phyloP scores from a whole-genome alignment of 495 filamentous ascomycete species.

The Penicillium nucicola region DNA sequence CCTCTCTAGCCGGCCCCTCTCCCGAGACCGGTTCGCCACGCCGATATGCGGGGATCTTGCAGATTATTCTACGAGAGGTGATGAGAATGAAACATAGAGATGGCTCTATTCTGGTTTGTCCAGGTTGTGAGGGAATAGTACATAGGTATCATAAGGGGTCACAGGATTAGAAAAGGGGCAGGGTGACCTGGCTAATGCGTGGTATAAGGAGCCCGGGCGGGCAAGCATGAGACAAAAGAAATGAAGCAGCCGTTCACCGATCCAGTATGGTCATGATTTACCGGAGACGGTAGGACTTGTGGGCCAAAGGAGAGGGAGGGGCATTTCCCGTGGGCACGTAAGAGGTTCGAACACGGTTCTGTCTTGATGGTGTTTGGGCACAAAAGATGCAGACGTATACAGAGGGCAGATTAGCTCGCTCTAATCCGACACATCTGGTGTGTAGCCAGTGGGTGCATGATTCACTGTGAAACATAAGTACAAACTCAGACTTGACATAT shows the following conservation, averaged over 20 bases:
- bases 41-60: slow-evolving; percentile 7
- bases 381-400: slow-evolving; percentile 83
- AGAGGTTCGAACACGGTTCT: slow-evolving; percentile 58
- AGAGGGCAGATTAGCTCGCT: slow-evolving; percentile 58
- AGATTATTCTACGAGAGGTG: slow-evolving; percentile 1
- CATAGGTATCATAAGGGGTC: slow-evolving; percentile 33
- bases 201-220: slow-evolving; percentile 3
- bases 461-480: slow-evolving; percentile 52
- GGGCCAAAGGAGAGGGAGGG: slow-evolving; percentile 59
- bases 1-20: not conserved
- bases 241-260: slow-evolving; percentile 16
- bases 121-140: slow-evolving; percentile 23
- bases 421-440: slow-evolving; percentile 71
- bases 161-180: slow-evolving; percentile 22
- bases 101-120: slow-evolving; percentile 7
- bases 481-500: not conserved
- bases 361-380: slow-evolving; percentile 68
- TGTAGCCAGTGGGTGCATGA: slow-evolving; percentile 87
- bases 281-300: slow-evolving; percentile 58
- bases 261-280: slow-evolving; percentile 13
- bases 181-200: slow-evolving; percentile 21
- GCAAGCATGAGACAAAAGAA: slow-evolving; percentile 25
- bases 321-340: slow-evolving; percentile 41
- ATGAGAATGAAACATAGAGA: slow-evolving; percentile 9
- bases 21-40: slow-evolving; percentile 5